These are phyloP conservation scores for Hanseniaspora thailandica DNA, from an alignment of 805 yeast genomes.

Conservation along the genomic window DNA sequence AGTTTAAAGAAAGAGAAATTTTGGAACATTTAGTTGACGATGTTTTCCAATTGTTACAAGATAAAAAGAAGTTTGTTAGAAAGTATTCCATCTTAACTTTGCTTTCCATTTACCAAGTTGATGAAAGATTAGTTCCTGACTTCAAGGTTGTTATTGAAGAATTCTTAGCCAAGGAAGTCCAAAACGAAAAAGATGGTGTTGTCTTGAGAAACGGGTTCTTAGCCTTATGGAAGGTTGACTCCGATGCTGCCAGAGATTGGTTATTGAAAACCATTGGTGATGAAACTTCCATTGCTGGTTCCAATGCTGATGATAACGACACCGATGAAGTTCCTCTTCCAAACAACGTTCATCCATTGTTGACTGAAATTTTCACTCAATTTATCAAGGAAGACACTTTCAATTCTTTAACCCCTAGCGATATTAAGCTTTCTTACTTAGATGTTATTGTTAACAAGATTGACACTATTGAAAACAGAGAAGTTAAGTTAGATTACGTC, in stretches of 20 bases:
- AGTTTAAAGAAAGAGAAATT: slow-evolving; percentile 83
- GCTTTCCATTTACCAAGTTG: slow-evolving; percentile 64
- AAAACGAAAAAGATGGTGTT: slow-evolving; percentile 80
- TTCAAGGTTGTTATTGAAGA: slow-evolving; percentile 74
- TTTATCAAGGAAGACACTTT: slow-evolving; percentile 76
- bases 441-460: slow-evolving; percentile 46
- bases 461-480: slow-evolving; percentile 31
- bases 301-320: slow-evolving; percentile 49
- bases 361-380: slow-evolving; percentile 83
- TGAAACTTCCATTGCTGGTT: background rate
- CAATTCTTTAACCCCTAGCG: slow-evolving; percentile 40
- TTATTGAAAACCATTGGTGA: slow-evolving; percentile 2
- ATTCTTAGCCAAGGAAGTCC: slow-evolving; percentile 38
- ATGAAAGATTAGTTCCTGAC: slow-evolving; percentile 85
- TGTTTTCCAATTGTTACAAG: slow-evolving; percentile 80
- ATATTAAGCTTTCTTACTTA: slow-evolving; percentile 84
- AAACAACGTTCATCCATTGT: slow-evolving; percentile 60
- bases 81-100: slow-evolving; percentile 93
- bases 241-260: slow-evolving; percentile 70
- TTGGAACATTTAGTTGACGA: slow-evolving; percentile 92
- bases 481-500: slow-evolving; percentile 83
- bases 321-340: slow-evolving; percentile 34
- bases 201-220: slow-evolving; percentile 93
- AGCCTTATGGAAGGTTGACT: slow-evolving; percentile 66
- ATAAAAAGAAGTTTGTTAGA: slow-evolving; percentile 95